These are phyloP conservation scores for Leccinum proliferum DNA, from an alignment of 1,284 basidiomycete genomes.

Conservation along the genomic window DNA sequence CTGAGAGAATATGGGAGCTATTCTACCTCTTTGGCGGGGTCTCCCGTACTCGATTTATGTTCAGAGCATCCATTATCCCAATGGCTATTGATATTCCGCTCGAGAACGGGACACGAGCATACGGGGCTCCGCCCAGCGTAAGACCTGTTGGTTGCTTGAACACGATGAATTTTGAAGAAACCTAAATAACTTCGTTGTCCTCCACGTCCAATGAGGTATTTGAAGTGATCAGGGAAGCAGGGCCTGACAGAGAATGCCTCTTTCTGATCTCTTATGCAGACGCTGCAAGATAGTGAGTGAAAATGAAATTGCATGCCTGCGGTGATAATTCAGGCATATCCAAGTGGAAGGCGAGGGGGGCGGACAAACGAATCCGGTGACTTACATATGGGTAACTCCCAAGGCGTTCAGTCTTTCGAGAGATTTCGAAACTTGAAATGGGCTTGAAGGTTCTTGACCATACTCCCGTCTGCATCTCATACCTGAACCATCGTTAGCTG, in stretches of 20 bases:
- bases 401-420: constrained; percentile 59
- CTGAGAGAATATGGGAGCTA: too few species aligned
- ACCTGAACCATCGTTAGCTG: constrained; percentile 42
- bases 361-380: constrained; percentile 11
- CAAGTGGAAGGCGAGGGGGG: background rate
- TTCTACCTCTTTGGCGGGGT: too few species aligned
- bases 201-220: constrained; percentile 82
- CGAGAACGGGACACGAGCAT: too few species aligned
- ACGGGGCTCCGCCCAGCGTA: constrained; percentile 48
- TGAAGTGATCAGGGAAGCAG: constrained; percentile 77
- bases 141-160: background rate
- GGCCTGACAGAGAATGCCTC: constrained; percentile 86
- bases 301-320: background rate
- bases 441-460: constrained; percentile 70
- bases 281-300: constrained; percentile 37
- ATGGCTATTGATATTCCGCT: too few species aligned
- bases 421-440: constrained; percentile 84
- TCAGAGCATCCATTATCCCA: too few species aligned
- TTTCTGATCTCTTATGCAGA: constrained; percentile 83
- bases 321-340: background rate
- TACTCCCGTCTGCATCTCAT: constrained; percentile 89
- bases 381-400: constrained; percentile 85
- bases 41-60: too few species aligned
- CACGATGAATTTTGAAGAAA: constrained; percentile 4
- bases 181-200: constrained; percentile 84